Conservation (phyloP, 345 rosid species). For the Sisymbrium irio region DNA sequence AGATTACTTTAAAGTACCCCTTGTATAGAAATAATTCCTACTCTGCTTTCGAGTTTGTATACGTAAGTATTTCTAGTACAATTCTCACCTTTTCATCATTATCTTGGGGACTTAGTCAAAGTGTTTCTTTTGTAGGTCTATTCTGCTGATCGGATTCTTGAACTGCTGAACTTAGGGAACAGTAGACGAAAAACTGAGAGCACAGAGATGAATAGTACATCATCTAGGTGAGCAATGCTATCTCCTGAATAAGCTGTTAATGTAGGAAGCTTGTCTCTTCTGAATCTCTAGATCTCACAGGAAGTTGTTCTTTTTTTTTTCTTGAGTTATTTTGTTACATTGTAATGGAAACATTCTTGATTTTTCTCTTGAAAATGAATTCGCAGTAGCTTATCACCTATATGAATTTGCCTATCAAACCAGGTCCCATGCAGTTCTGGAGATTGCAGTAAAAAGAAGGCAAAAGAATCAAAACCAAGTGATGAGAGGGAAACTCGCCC, state of each 20-base stretch:
- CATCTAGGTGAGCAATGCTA: conserved; percentile 62
- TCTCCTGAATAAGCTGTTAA: background rate
- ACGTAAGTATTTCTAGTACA: background rate
- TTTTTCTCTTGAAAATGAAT: background rate
- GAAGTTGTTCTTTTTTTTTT: background rate
- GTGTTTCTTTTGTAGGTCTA: conserved; percentile 53
- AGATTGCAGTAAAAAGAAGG: conserved; percentile 79
- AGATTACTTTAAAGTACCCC: background rate
- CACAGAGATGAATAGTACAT: conserved; percentile 87
- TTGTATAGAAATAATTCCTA: background rate
- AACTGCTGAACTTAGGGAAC: conserved; percentile 86
- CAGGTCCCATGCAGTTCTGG: conserved; percentile 95
- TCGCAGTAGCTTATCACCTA: background rate
- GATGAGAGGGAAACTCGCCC: conserved; percentile 87
- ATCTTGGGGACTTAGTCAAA: conserved; percentile 6
- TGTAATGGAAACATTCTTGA: background rate
- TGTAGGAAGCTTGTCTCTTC: background rate
- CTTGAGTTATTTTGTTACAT: background rate
- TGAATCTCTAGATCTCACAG: background rate
- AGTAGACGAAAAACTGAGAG: conserved; percentile 91
- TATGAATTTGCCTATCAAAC: conserved; percentile 18
- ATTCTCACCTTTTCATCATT: background rate
- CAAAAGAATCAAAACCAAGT: conserved; percentile 76
- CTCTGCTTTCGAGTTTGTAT: background rate
- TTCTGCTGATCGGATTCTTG: conserved; percentile 90